Evolutionary conservation across 768 basidiomycete genomes (phyloP).

Genomic region (Suillus tomentosus): DNA sequence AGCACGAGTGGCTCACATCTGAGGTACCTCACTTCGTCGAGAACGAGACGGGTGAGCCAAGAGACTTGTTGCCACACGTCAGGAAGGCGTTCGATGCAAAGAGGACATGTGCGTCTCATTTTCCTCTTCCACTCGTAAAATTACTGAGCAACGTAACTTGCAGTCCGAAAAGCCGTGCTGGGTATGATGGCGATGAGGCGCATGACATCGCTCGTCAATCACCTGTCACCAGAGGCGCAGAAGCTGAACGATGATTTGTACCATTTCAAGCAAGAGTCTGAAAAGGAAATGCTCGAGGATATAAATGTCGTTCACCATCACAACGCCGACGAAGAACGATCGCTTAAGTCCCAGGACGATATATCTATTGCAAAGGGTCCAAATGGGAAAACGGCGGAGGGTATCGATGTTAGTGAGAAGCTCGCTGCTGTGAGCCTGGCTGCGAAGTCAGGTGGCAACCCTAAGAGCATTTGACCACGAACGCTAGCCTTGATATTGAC

Average conservation of each 20-base stretch:
- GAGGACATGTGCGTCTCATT: constrained; percentile 66
- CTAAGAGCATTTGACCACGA: constrained; percentile 18
- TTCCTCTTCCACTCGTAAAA: neutral
- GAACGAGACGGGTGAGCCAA: constrained; percentile 55
- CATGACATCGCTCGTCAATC: constrained; percentile 57
- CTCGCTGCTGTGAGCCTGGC: constrained; percentile 28
- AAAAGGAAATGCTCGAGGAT: constrained; percentile 45
- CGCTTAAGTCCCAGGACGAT: constrained; percentile 8
- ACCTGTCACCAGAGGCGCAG: constrained; percentile 45
- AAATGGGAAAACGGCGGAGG: constrained; percentile 15
- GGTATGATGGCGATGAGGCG: constrained; percentile 85
- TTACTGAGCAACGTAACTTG: neutral
- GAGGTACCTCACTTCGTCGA: constrained; percentile 69
- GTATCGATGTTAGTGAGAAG: constrained; percentile 31
- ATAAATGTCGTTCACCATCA: constrained; percentile 54
- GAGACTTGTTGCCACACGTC: constrained; percentile 85
- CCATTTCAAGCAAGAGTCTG: constrained; percentile 81
- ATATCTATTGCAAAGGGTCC: constrained; percentile 10
- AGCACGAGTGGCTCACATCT: constrained; percentile 70
- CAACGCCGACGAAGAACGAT: constrained; percentile 27
- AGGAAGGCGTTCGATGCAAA: constrained; percentile 89
- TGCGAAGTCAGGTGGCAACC: constrained; percentile 31
- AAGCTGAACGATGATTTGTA: constrained; percentile 60
- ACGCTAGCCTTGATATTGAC: neutral
- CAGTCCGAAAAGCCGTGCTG: constrained; percentile 88